These are phyloP conservation scores for Phaeomoniella chlamydospora DNA, from an alignment of 2,329 filamentous ascomycete species.

Conservation along the genomic window DNA sequence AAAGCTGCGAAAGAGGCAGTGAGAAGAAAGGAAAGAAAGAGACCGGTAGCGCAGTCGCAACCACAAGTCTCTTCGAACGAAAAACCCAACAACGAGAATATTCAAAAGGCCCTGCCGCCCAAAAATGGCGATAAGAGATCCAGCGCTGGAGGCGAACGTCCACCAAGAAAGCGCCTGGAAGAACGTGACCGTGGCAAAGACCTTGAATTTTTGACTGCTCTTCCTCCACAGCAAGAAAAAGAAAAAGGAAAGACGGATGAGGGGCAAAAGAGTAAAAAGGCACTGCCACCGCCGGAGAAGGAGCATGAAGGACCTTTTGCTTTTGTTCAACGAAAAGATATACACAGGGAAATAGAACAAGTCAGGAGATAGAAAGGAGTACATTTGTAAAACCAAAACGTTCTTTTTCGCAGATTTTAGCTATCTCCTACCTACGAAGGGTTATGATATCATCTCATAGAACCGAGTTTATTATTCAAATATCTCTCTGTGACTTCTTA, in stretches of 20 bases:
- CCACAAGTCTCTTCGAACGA: background rate
- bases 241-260: background rate
- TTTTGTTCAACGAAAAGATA: too few relatives aligned
- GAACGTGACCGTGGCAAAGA: background rate
- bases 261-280: background rate
- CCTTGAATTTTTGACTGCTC: background rate
- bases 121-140: background rate
- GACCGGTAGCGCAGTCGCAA: background rate
- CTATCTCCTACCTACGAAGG: too few relatives aligned
- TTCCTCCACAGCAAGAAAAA: background rate
- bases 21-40: constrained; percentile 1
- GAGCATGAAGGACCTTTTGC: background rate
- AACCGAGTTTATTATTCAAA: too few relatives aligned
- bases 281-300: background rate
- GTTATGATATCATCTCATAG: too few relatives aligned
- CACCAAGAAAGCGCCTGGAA: background rate
- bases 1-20: constrained; percentile 55
- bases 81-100: background rate
- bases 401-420: too few relatives aligned
- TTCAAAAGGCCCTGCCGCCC: background rate
- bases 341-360: constrained; percentile 3
- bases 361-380: constrained; percentile 1
- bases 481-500: too few relatives aligned
- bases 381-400: too few relatives aligned
- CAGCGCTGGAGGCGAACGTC: background rate